These are phyloP conservation scores for Penicillium desertorum DNA, from an alignment of 495 filamentous ascomycete species.

Conservation along the genomic window DNA sequence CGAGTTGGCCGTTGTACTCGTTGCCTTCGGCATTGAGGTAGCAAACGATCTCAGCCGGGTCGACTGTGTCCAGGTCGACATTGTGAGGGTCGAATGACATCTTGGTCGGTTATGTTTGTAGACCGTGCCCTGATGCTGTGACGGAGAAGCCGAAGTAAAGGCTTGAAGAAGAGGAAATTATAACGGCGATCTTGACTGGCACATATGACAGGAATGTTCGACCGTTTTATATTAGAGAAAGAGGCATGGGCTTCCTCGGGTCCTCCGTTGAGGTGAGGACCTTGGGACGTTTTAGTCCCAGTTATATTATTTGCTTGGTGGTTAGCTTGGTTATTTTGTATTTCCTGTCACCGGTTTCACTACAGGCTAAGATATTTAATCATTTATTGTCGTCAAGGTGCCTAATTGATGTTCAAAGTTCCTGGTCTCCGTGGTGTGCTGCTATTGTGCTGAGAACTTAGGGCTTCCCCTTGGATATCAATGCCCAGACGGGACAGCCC, in stretches of 20 bases:
- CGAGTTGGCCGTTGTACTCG: slow-evolving; percentile 46
- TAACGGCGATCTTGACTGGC: not conserved
- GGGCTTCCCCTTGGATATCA: not conserved
- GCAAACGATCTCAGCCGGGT: slow-evolving; percentile 37
- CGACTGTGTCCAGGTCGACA: slow-evolving; percentile 40
- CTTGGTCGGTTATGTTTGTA: not conserved
- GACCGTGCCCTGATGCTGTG: not conserved
- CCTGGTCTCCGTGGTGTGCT: not conserved
- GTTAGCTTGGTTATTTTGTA: not conserved
- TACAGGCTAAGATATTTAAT: not conserved
- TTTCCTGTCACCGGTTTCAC: not conserved
- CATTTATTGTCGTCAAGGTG: not conserved
- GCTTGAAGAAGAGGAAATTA: not conserved
- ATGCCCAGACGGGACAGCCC: not conserved
- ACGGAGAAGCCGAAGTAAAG: not conserved
- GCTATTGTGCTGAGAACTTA: not conserved
- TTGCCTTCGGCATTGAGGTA: slow-evolving; percentile 37
- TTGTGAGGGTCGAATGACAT: slow-evolving; percentile 41
- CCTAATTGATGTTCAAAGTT: not conserved
- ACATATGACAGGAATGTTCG: slow-evolving; percentile 7
- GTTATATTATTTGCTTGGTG: slow-evolving; percentile 3
- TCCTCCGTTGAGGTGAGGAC: slow-evolving; percentile 24
- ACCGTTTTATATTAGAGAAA: slow-evolving; percentile 23
- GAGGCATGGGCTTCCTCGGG: slow-evolving; percentile 12
- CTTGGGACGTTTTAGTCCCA: slow-evolving; percentile 25